These are phyloP conservation scores for Gonapodya prolifera DNA, from an alignment of 192 early-diverging fungal genomes.

Conservation along the genomic window DNA sequence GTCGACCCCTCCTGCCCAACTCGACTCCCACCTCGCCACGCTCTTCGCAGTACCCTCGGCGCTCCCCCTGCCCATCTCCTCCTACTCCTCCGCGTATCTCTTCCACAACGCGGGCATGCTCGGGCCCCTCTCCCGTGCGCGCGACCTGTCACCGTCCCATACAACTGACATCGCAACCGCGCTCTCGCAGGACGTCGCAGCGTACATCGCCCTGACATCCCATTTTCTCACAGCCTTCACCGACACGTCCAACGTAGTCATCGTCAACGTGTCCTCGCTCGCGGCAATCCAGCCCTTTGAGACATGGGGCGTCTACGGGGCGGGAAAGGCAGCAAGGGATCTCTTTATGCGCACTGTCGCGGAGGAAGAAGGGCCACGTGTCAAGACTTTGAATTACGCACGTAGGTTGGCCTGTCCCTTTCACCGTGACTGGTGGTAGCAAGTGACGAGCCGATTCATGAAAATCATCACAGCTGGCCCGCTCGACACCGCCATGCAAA, in stretches of 20 bases:
- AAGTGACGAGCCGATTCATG: background rate
- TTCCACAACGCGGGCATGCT: background rate
- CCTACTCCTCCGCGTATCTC: too few relatives aligned
- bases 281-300: background rate
- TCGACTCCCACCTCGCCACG: too few relatives aligned
- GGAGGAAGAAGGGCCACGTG: background rate
- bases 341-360: background rate
- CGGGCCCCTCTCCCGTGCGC: background rate
- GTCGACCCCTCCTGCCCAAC: too few relatives aligned
- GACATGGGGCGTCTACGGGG: too few relatives aligned
- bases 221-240: too few relatives aligned
- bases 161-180: background rate
- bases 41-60: too few relatives aligned
- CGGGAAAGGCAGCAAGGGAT: background rate
- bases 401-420: background rate
- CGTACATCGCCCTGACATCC: too few relatives aligned
- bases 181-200: background rate
- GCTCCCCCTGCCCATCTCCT: too few relatives aligned
- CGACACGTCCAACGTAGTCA: too few relatives aligned
- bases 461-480: too few relatives aligned
- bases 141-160: background rate
- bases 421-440: background rate
- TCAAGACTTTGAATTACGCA: background rate
- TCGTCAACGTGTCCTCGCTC: background rate
- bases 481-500: too few relatives aligned